Base-by-base conservation (phyloP, 345 rosid species). In the Erodium maritimum region DNA sequence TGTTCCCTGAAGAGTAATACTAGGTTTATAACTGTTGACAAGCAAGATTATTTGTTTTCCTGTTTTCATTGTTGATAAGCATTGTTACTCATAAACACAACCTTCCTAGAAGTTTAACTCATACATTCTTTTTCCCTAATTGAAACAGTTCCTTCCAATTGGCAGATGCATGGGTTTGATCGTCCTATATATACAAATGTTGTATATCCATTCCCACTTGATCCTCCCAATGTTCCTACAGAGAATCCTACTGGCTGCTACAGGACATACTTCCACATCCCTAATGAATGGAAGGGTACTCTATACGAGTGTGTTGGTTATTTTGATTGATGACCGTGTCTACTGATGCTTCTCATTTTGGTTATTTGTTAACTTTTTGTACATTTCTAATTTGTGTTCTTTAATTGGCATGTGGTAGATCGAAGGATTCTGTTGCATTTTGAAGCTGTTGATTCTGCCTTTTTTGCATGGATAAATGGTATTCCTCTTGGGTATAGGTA, bases 141-240 rank as follows among this genome's bases (percentile, higher is more conserved):
- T 73, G 74, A 72, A 66, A 29, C 88, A 93, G 96, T 93, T 76
- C 99, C 99, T 76, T 93, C 99, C 52, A 93, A 89, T 61, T 93
- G 99, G 99, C 90, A 93, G 79, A 68, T 82, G 81, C 95, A 93
- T 82, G 99, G 96, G 63, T 93, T 79, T 78, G 99, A 93, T 72
- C 77, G 75, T 53, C 99, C 99, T 53, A 87, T 89, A 63, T 93
- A 85, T 70, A 89, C 96, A 11, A 93, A 93, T 79, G 21, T 75
- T 52, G 71, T 75, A 14, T 93, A 89, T 72, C 96, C 99, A 64
- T 82, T 93, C 65, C 74, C 75, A 0, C 69, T 77, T 67, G 80
- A 93, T 67, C 96, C 96, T 67, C 99, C 96, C 33, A 67, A 72
- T 65, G 82, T 87, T 67, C 88, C 96, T 60, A 69, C 45, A 25